phyloP scores from a whole-genome alignment of 2,329 filamentous ascomycete species.

The Mollisia scopiformis region DNA sequence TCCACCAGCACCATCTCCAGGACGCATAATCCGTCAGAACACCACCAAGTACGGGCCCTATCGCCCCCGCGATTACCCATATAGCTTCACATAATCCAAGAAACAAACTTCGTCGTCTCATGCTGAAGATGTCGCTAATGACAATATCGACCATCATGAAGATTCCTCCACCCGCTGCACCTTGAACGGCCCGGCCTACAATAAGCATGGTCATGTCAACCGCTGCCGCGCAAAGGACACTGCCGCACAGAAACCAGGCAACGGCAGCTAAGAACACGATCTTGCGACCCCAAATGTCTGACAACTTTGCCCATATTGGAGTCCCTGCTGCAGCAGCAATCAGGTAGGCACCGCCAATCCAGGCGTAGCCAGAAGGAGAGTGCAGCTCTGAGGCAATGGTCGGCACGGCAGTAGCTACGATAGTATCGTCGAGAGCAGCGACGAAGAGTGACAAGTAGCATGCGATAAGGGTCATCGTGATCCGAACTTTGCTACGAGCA shows the following conservation, averaged over 20 bases:
- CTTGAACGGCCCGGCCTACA: conserved; percentile 46
- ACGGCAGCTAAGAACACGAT: conserved; percentile 55
- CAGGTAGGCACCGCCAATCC: conserved; percentile 74
- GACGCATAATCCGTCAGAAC: conserved; percentile 62
- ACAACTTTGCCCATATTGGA: conserved; percentile 68
- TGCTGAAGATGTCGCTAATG: conserved; percentile 55
- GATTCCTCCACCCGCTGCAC: conserved; percentile 53
- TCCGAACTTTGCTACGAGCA: too few species aligned
- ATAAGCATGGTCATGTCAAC: conserved; percentile 65
- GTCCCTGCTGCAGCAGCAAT: conserved; percentile 66
- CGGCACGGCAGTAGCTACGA: conserved; percentile 59
- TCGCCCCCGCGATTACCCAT: conserved; percentile 56
- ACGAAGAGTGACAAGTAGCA: conserved; percentile 8
- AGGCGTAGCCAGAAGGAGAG: conserved; percentile 59
- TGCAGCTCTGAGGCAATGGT: conserved; percentile 55
- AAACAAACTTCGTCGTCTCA: conserved; percentile 47
- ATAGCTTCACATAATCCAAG: conserved; percentile 67
- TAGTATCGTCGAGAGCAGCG: conserved; percentile 41
- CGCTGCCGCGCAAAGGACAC: conserved; percentile 62
- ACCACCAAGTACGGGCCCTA: conserved; percentile 55
- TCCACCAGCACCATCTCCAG: conserved; percentile 65
- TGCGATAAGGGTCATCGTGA: too few species aligned
- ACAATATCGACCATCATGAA: conserved; percentile 54
- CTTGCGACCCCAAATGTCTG: conserved; percentile 58
- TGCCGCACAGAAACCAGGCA: conserved; percentile 64